Conservation (phyloP, 2,329 filamentous ascomycete genomes). For the Monosporascus sp. region DNA sequence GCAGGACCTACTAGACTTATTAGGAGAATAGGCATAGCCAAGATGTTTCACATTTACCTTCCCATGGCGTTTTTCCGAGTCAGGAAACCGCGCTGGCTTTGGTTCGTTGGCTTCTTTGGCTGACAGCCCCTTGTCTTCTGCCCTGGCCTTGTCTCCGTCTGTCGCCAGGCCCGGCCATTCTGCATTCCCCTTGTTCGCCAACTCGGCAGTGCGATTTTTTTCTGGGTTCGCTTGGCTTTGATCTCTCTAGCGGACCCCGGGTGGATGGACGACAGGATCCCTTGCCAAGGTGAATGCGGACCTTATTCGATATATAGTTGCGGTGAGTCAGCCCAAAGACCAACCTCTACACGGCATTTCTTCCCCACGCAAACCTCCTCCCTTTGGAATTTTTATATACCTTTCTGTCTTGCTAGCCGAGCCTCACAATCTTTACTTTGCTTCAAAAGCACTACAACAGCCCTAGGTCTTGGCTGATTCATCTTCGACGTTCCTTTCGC, state of each 20-base stretch:
- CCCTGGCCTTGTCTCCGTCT: background rate
- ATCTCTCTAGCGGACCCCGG: background rate
- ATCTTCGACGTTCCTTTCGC: background rate
- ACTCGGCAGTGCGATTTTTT: background rate
- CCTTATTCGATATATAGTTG: background rate
- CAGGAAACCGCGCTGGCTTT: background rate
- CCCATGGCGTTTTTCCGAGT: background rate
- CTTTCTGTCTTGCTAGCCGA: background rate
- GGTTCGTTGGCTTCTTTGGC: background rate
- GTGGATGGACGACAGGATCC: background rate
- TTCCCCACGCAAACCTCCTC: background rate
- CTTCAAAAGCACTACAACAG: background rate
- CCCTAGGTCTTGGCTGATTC: background rate
- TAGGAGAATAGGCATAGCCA: background rate
- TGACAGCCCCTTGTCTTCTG: background rate
- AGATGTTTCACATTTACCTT: background rate
- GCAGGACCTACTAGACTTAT: background rate
- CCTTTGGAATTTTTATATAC: background rate
- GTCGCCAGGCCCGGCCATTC: background rate
- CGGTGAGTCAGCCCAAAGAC: background rate
- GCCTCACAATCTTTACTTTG: background rate
- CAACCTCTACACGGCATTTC: background rate
- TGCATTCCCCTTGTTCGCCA: background rate
- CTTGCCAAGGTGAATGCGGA: background rate
- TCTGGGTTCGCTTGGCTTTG: background rate